phyloP scores from a whole-genome alignment of 176 grass and related monocot species.

The Melocanna baccifera region DNA sequence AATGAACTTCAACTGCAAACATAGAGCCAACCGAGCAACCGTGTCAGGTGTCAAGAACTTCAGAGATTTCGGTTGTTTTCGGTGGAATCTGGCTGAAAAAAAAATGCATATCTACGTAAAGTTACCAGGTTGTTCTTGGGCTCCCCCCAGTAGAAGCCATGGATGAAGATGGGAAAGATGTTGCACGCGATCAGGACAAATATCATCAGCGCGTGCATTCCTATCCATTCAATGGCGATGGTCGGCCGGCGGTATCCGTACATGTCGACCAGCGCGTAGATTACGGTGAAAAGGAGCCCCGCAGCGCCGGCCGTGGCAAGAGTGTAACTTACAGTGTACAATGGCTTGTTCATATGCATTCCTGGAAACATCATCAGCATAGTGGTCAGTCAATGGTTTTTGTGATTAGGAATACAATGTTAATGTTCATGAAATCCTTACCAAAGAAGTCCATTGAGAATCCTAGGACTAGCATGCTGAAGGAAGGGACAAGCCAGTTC shows the following conservation, averaged over 20 bases:
- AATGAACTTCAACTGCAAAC: slow-evolving; percentile 50
- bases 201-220: slow-evolving; percentile 77
- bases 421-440: slow-evolving; percentile 20
- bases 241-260: slow-evolving; percentile 57
- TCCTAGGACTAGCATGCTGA: slow-evolving; percentile 58
- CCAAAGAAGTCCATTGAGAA: slow-evolving; percentile 70
- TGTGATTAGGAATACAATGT: background rate
- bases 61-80: background rate
- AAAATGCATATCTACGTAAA: background rate
- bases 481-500: slow-evolving; percentile 75
- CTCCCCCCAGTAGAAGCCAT: slow-evolving; percentile 85
- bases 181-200: slow-evolving; percentile 83
- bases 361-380: slow-evolving; percentile 36
- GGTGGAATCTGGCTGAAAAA: background rate
- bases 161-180: slow-evolving; percentile 77
- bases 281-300: slow-evolving; percentile 67
- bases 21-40: background rate
- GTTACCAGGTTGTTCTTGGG: slow-evolving; percentile 89
- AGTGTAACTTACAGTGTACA: slow-evolving; percentile 83
- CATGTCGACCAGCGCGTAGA: slow-evolving; percentile 80
- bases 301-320: slow-evolving; percentile 64
- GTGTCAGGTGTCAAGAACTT: background rate
- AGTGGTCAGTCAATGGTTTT: background rate
- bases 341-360: slow-evolving; percentile 79
- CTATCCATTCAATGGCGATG: slow-evolving; percentile 73